Evolutionary conservation across 495 filamentous ascomycete species (phyloP), one percentile per base, ranked within the genome.

Genomic region (Neurospora sp.): DNA sequence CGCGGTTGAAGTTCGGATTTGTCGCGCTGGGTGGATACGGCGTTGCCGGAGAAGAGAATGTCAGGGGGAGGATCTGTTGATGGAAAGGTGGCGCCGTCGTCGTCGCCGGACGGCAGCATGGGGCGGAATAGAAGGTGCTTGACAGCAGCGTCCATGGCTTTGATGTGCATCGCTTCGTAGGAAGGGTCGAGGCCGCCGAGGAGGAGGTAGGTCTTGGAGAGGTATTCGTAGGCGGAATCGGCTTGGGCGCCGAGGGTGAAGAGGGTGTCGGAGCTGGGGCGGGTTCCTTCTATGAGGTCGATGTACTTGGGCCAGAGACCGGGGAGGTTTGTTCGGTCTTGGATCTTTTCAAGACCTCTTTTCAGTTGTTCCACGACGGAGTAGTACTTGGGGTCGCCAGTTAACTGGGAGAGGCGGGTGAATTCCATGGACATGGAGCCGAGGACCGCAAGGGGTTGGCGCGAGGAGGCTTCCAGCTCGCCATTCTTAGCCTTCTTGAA

Each of bases 201-300:
- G 6, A 85, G 76, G 44, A 82, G 79, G 74, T 87, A 83, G 80
- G 86, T 87, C 77, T 90, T 98, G 35, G 94, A 91, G 40, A 99
- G 82, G 78, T 98, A 97, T 80, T 98, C 96, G 78, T 96, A 97
- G 9, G 90, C 87, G 9, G 92, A 94, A 79, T 97, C 94, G 4
- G 91, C 87, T 76, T 88, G 82, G 12, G 88, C 91, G 48, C 92
- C 94, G 27, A 97, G 80, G 0, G 89, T 90, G 75, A 90, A 97
- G 22, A 74, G 72, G 22, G 38, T 80, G 31, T 82, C 83, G 22
- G 69, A 40, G 35, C 77, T 70, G 40, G 76, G 69, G 8, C 53
- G 53, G 69, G 81, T 75, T 53, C 75, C 69, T 37, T 81, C 75
- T 17, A 69, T 59, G 38, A 81, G 77, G 81, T 97, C 92, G n/a